Evolutionary conservation across 306 rosid genomes (phyloP).

Genomic region (Mucuna pruriens): DNA sequence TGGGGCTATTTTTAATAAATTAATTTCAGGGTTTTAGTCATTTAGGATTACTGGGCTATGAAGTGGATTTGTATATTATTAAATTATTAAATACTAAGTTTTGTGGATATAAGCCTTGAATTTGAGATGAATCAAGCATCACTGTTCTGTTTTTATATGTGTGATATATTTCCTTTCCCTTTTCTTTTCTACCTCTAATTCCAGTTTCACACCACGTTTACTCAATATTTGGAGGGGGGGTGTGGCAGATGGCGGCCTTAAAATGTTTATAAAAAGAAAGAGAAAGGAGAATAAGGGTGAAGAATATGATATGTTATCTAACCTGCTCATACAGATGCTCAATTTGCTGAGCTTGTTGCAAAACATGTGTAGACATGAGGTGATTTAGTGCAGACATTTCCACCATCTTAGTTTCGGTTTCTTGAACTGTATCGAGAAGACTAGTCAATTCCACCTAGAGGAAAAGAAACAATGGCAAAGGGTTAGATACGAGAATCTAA

Average conservation of each 20-base stretch:
- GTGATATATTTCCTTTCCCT: neutral
- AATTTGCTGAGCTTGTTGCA: constrained; percentile 95
- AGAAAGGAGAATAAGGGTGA: constrained; percentile 15
- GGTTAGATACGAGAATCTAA: constrained; percentile 31
- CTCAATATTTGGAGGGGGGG: neutral
- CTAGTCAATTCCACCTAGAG: constrained; percentile 78
- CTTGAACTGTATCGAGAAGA: constrained; percentile 85
- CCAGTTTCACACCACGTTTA: neutral
- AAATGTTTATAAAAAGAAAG: neutral
- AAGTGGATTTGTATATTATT: constrained; percentile 6
- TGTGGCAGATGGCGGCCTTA: neutral
- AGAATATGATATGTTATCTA: constrained; percentile 19
- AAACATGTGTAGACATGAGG: constrained; percentile 92
- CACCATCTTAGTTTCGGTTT: constrained; percentile 98
- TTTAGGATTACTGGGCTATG: neutral
- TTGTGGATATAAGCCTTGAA: constrained; percentile 1
- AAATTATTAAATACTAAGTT: neutral
- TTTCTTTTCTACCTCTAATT: constrained; percentile 14
- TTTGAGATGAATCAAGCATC: constrained; percentile 3
- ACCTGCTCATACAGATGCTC: constrained; percentile 92
- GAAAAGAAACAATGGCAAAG: constrained; percentile 34
- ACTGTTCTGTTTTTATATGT: neutral
- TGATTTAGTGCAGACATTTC: constrained; percentile 98
- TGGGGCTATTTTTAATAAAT: neutral
- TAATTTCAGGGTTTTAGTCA: neutral